phyloP scores from a whole-genome alignment of 1,139 yeast genomes.

The Blastobotrys buckinghamii region DNA sequence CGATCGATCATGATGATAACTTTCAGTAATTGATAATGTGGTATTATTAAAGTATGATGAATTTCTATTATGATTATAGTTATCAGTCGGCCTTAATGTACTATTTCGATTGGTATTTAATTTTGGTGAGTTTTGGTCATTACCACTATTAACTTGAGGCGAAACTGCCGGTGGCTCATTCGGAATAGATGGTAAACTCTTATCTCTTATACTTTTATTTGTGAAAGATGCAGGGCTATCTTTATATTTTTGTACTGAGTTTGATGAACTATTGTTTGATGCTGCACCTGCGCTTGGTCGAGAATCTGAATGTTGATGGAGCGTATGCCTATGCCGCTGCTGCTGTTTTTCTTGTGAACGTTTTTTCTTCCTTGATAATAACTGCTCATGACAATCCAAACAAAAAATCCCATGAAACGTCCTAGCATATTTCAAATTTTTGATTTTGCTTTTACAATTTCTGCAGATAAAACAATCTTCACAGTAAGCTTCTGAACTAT shows the following conservation, averaged over 20 bases:
- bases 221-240: conserved; percentile 5
- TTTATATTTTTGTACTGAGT: conserved; percentile 3
- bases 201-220: conserved; percentile 17
- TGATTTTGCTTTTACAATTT: conserved; percentile 81
- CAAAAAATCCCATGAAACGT: conserved; percentile 93
- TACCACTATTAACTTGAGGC: background rate
- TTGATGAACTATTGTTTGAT: conserved; percentile 1
- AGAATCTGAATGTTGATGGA: conserved; percentile 7
- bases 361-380: conserved; percentile 54
- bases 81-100: background rate
- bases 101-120: background rate
- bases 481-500: conserved; percentile 89
- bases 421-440: conserved; percentile 85
- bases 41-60: background rate
- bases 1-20: conserved; percentile 6
- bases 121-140: background rate
- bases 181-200: conserved; percentile 29
- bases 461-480: conserved; percentile 87
- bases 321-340: conserved; percentile 3
- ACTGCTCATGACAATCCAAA: conserved; percentile 84
- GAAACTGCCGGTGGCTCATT: conserved; percentile 2
- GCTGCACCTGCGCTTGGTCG: background rate
- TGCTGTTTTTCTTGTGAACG: conserved; percentile 1
- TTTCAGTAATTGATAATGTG: conserved; percentile 6
- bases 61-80: background rate